Evolutionary conservation across 2,329 filamentous ascomycete genomes (phyloP), one percentile per base, ranked within the genome.

Genomic region (Pseudocercospora fijiensis): DNA sequence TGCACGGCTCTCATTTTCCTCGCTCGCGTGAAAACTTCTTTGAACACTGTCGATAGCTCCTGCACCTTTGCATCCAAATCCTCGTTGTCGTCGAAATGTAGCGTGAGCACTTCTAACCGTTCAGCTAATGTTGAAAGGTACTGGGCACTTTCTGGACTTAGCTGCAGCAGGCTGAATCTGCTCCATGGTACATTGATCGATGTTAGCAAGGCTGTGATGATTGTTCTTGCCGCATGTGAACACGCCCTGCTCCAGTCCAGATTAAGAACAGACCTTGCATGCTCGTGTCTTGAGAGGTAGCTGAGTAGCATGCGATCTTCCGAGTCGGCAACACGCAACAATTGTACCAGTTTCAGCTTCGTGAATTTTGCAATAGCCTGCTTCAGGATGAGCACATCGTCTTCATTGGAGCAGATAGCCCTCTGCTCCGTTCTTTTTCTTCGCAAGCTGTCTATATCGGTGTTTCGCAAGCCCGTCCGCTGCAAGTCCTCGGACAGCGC

Each of bases 231-330:
- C 30, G 85, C 86, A 70, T 87, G 85, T 10, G 83, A 82, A 70
- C 86, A 90, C 18, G 88, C 87, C 13, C 82, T 80, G 49, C 83
- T 82, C 87, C 87, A 90, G 67, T 83, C 81, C 24, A 87, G 78
- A 65, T 83, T 78, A 13, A 85, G 78, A 16, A 82, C 76, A 20
- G 80, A 76, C 11, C 67, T 66, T 61, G 78, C 79, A 60, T 80
- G 75, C 51, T 80, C 78, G 62, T 82, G 79, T 55, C 64, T 43
- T 13, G 53, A 58, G 7, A 87, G 78, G 67, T 83, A 84, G 16
- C 80, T 77, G 52, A 85, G 77, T 13, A 88, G 78, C 22, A 80
- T 76, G 53, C 81, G 80, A 70, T 89, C 86, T 64, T 85, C 80
- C 64, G 82, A 78, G 65, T 89, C 86, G 67, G 86, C 83, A 11